Evolutionary conservation across 345 rosid species (phyloP), one percentile per base, ranked within the genome.

Genomic region (Bretschneidera sinensis): DNA sequence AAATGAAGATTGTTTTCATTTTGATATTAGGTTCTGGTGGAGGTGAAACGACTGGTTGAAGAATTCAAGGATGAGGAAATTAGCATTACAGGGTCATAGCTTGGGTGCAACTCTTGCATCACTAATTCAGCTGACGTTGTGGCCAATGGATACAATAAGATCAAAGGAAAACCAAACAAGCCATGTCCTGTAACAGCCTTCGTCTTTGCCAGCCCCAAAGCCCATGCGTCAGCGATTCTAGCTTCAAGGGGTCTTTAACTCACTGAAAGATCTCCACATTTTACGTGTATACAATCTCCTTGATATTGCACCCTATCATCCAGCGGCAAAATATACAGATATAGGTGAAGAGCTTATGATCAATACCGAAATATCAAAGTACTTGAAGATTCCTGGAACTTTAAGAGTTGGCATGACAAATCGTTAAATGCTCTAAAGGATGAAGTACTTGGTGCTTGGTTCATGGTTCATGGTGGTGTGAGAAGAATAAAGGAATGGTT

Each of bases 41-140:
- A 84, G 70, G 73, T 84, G 54, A 58, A 66, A 59, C 67, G 77
- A 60, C 72, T 88, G 47, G 60, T 88, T 21, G 70, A 82, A 19
- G 14, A 55, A 43, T 82, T 58, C 73, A 71, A 77, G 76, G 64
- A 81, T 1, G 96, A 86, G 57, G 92, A 82, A 61, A 56, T 78
- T 50, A 84, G 87, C 78, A 82, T 81, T 51, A 86, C 88, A 0
- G 24, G 88, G 92, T 8, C 90, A 82, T 65, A 88, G 88, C 78
- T 61, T 86, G 47, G 90, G 90, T 0, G 88, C 73, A 13, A 75
- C 89, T 0, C 59, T 85, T 22, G 80, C 82, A 57, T 73, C 79
- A 23, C 66, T 89, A 73, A 67, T 20, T 86, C 94, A 6, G 66
- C 68, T 6, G 96, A 86, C 74, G 68, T 89, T 20, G 80, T 69